Percentiles rank a stretch among this genome's conserved stretches.
phyloP scores from a whole-genome alignment of 2,329 filamentous ascomycete genomes.

The Akanthomyces uredinophilus region DNA sequence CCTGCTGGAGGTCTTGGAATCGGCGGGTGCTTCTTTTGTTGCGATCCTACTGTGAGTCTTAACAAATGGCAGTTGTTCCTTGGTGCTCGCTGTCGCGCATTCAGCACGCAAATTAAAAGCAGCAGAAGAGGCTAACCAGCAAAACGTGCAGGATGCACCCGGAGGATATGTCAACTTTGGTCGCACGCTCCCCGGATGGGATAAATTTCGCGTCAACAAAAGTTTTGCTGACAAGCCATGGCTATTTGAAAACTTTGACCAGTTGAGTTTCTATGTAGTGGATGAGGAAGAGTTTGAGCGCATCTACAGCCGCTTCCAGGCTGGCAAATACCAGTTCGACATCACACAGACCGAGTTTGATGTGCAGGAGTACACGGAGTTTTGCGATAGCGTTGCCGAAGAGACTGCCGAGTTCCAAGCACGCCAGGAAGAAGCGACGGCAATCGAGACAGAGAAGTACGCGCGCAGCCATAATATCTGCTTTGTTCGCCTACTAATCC shows the following conservation, averaged over 20 bases:
- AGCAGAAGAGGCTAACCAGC: background rate
- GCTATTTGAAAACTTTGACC: conserved; percentile 32
- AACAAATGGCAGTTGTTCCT: background rate
- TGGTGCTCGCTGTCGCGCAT: background rate
- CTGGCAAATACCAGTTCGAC: conserved; percentile 26
- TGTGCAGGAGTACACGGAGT: conserved; percentile 24
- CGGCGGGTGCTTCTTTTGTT: conserved; percentile 27
- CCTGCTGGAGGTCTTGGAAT: conserved; percentile 29
- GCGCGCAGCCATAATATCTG: background rate
- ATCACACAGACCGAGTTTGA: conserved; percentile 25
- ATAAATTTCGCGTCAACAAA: conserved; percentile 26
- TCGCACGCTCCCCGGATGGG: conserved; percentile 27
- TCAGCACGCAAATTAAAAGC: background rate
- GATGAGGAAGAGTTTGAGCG: conserved; percentile 25
- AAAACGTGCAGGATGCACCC: conserved; percentile 22
- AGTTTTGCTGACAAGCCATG: conserved; percentile 28
- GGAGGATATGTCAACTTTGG: conserved; percentile 33
- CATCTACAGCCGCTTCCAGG: conserved; percentile 22
- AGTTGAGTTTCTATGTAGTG: conserved; percentile 27
- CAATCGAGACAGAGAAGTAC: conserved; percentile 21
- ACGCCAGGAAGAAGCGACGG: conserved; percentile 19
- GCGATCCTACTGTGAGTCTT: conserved; percentile 24
- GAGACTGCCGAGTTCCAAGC: conserved; percentile 19
- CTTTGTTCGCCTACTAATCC: background rate
- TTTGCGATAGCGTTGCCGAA: conserved; percentile 19